Evolutionary conservation across 495 filamentous ascomycete species (phyloP).

Genomic region (Penicillium simplicissimum): DNA sequence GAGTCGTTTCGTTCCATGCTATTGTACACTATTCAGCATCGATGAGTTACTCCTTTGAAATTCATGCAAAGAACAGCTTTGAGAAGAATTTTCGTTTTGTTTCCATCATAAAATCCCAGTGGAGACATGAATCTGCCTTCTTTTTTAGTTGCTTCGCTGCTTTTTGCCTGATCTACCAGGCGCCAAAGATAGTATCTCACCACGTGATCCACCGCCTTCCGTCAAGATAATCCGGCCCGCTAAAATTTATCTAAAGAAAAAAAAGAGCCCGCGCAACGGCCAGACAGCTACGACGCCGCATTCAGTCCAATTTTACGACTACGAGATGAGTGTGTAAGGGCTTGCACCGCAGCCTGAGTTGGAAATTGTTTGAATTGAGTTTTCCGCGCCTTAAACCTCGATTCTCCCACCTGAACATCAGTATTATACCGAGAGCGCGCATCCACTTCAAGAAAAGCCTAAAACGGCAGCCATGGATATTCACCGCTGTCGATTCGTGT

Average conservation of each 20-base stretch:
- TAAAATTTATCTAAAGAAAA: conserved; percentile 40
- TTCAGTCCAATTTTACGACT: conserved; percentile 10
- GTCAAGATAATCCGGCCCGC: conserved; percentile 34
- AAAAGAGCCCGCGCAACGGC: conserved; percentile 29
- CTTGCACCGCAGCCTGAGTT: conserved; percentile 29
- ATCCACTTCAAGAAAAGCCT: conserved; percentile 22
- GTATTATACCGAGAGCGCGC: conserved; percentile 15
- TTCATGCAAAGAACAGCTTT: neutral
- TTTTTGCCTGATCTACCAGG: neutral
- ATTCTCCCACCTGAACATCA: conserved; percentile 12
- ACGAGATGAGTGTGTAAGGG: conserved; percentile 42
- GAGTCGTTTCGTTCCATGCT: neutral
- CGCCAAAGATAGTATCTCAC: neutral
- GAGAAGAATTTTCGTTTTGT: no score
- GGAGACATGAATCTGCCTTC: no score
- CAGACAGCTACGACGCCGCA: conserved; percentile 25
- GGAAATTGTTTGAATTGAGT: conserved; percentile 27
- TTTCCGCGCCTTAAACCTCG: conserved; percentile 12
- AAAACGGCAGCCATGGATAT: conserved; percentile 71
- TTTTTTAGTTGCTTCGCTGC: no score
- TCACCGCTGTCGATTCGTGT: conserved; percentile 94
- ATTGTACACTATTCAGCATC: neutral
- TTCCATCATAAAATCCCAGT: no score
- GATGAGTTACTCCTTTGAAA: neutral
- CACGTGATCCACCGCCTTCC: conserved; percentile 25